Conservation (phyloP, 441 rosid genomes). For the Adansonia gregorii region DNA sequence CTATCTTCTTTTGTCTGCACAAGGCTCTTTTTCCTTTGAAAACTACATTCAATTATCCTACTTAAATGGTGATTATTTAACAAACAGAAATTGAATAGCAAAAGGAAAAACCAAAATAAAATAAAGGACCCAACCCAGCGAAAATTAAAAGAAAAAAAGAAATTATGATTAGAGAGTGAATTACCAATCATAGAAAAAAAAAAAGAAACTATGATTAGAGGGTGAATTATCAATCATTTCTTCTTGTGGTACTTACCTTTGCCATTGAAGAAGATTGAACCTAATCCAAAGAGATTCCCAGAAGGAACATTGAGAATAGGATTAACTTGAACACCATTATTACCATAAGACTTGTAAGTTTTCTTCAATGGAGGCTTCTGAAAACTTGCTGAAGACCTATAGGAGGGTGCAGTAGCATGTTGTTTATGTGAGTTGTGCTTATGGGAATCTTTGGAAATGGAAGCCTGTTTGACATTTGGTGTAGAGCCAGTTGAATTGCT, state of each 20-base stretch:
- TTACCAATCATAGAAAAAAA: background rate
- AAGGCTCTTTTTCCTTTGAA: constrained; percentile 6
- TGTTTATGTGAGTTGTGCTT: constrained; percentile 50
- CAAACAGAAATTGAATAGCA: background rate
- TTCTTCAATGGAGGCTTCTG: constrained; percentile 82
- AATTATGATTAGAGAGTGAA: too few species aligned
- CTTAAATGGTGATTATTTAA: background rate
- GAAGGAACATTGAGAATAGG: constrained; percentile 78
- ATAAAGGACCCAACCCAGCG: too few species aligned
- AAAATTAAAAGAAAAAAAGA: too few species aligned
- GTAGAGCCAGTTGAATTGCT: constrained; percentile 78
- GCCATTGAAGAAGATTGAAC: constrained; percentile 66
- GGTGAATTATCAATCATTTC: constrained; percentile 25
- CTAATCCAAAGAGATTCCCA: constrained; percentile 72
- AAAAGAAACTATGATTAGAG: background rate
- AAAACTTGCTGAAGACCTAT: constrained; percentile 34
- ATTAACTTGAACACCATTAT: constrained; percentile 53
- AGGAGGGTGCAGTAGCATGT: constrained; percentile 20
- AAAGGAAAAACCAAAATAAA: background rate
- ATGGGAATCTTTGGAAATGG: constrained; percentile 38
- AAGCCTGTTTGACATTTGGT: constrained; percentile 38
- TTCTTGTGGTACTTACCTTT: constrained; percentile 76
- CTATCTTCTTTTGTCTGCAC: constrained; percentile 27
- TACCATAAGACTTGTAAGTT: constrained; percentile 50
- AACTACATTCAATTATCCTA: background rate